Conservation (phyloP, 202 grass and related monocot species). For the Setaria viridis region DNA sequence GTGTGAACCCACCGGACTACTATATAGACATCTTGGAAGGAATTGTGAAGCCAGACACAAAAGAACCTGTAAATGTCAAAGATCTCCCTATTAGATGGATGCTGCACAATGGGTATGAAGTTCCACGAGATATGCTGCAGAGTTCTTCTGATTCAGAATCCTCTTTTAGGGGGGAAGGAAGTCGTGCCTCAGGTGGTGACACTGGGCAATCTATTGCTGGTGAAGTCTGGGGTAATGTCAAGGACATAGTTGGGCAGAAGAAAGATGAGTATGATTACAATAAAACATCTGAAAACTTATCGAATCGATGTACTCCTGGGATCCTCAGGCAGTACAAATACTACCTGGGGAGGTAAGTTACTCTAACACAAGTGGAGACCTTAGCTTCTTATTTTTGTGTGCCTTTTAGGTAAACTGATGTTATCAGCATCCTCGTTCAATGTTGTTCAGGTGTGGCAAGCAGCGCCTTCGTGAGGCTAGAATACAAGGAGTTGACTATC, state of each 20-base stretch:
- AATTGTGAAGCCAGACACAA: constrained; percentile 69
- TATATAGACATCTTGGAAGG: constrained; percentile 97
- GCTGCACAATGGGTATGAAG: constrained; percentile 85
- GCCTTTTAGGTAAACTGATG: background rate
- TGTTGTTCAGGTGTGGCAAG: constrained; percentile 74
- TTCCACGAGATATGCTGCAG: constrained; percentile 85
- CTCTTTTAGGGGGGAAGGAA: constrained; percentile 55
- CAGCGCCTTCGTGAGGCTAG: constrained; percentile 88
- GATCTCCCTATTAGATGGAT: constrained; percentile 93
- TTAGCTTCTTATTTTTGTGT: background rate
- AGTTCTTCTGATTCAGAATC: constrained; percentile 55
- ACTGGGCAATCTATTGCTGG: constrained; percentile 52
- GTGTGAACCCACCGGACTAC: constrained; percentile 92
- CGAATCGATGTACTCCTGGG: constrained; percentile 77
- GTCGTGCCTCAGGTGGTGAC: constrained; percentile 24
- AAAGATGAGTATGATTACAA: constrained; percentile 83
- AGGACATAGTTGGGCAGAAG: constrained; percentile 80
- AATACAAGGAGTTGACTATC: constrained; percentile 92
- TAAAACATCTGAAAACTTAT: constrained; percentile 73
- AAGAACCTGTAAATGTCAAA: constrained; percentile 58
- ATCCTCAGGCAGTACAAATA: constrained; percentile 76
- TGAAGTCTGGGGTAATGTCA: constrained; percentile 87
- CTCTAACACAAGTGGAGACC: background rate
- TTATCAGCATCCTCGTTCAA: background rate
- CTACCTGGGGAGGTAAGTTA: constrained; percentile 78